A percentile compares a stretch with the other conserved stretches of the same genome.
Evolutionary conservation across 345 rosid genomes (phyloP).

Genomic region (Melastoma malabathricum): DNA sequence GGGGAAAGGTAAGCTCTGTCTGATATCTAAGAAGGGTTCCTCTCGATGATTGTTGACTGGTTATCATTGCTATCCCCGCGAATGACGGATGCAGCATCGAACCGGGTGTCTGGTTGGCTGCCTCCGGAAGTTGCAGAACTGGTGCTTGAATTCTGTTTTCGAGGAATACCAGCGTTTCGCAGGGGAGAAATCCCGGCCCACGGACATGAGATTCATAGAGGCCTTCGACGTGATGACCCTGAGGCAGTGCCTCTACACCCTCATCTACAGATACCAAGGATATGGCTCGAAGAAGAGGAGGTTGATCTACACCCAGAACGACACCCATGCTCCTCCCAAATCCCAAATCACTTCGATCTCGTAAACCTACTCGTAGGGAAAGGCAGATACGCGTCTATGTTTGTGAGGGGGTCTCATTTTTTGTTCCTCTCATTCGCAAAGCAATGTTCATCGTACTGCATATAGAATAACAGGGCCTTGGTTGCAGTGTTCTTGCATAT

Average conservation of each 20-base stretch:
- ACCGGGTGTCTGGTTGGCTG: slow-evolving; percentile 85
- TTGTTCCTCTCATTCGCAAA: too few species aligned
- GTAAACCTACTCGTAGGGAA: too few species aligned
- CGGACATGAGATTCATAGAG: slow-evolving; percentile 54
- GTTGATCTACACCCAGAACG: slow-evolving; percentile 49
- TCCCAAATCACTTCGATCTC: slow-evolving; percentile 26
- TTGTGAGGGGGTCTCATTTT: too few species aligned
- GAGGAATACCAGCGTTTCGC: slow-evolving; percentile 69
- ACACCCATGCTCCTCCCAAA: slow-evolving; percentile 16
- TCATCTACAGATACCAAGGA: slow-evolving; percentile 67
- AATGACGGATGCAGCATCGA: slow-evolving; percentile 45
- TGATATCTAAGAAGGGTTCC: neutral
- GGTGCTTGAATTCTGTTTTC: slow-evolving; percentile 60
- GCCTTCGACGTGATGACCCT: slow-evolving; percentile 28
- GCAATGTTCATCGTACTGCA: too few species aligned
- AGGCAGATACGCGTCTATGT: too few species aligned
- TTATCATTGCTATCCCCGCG: neutral
- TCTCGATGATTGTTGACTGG: neutral
- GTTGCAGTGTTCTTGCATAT: too few species aligned
- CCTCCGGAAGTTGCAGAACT: slow-evolving; percentile 65
- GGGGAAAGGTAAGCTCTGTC: slow-evolving; percentile 65
- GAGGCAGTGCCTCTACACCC: slow-evolving; percentile 50
- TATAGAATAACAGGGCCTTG: neutral
- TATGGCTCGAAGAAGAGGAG: slow-evolving; percentile 55
- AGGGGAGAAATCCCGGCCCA: slow-evolving; percentile 39